Base-by-base conservation (phyloP, 75 land plant species). In the Picea glauca region DNA sequence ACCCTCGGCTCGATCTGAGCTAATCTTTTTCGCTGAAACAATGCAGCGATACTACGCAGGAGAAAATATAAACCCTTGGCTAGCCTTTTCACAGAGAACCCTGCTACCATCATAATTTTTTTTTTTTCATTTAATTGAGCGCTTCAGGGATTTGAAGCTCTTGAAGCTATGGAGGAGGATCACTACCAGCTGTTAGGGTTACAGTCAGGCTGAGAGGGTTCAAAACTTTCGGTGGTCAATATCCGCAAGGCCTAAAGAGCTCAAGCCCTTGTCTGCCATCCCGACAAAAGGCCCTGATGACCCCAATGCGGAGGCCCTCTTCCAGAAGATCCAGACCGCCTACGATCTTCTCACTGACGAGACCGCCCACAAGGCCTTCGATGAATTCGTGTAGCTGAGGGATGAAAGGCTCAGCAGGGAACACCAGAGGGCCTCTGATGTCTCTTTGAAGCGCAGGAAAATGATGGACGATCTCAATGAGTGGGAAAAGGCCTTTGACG, bases 211-310 rank as follows among this genome's bases (percentile, higher is more conserved):
- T 84, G 84, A 76, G 89, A 87, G 64, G 94, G 89, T 3, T 81
- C 88, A 12, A 88, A 84, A 40, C 82, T 90, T 6, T 65, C 81
- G 0, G 85, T 78, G 3, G 60, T 81, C 30, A 91, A 91, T 62
- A 92, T 97, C 15, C 67, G 86, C 18, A 92, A 91, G 76, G 99
- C 95, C 21, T 97, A 92, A 67, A 82, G 83, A 40, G 31, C 14
- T 8, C 91, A 86, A 62, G 93, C 98, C 23, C 78, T 86, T 1
- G 78, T 78, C 18, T 83, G 87, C 58, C 98, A 97, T 75, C 99
- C 98, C 5, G 99, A 97, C 78, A 97, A 97, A 78, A 83, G 97
- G 9, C 92, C 86, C 0, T 26, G 90, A 93, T 38, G 99, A 97
- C 58, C 92, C 93, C 31, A 78, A 84, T 43, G 99, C 99, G 78